phyloP scores from a whole-genome alignment of 805 yeast genomes.

The Cyberlindnera amylophila region DNA sequence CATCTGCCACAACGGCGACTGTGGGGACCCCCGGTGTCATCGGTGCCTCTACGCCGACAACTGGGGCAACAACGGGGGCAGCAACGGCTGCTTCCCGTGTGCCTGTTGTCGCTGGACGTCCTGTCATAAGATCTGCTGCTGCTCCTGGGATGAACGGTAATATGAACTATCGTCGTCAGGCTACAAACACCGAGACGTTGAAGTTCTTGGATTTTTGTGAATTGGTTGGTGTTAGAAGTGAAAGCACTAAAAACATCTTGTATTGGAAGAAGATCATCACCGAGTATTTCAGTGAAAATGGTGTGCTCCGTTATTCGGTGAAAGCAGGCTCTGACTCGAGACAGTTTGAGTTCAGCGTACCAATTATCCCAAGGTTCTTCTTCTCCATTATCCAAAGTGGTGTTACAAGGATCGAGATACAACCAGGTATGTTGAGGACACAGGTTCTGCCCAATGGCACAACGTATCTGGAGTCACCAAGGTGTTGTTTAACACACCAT shows the following conservation, averaged over 20 bases:
- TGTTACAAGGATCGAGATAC: constrained; percentile 47
- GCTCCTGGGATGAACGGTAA: constrained; percentile 5
- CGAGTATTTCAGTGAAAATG: constrained; percentile 51
- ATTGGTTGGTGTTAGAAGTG: constrained; percentile 39
- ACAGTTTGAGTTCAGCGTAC: constrained; percentile 60
- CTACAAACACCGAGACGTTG: constrained; percentile 48
- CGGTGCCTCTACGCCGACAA: background rate
- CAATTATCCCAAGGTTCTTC: constrained; percentile 62
- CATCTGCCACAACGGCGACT: constrained; percentile 1
- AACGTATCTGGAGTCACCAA: constrained; percentile 49
- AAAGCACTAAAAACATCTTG: constrained; percentile 39
- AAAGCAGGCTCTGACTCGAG: constrained; percentile 43
- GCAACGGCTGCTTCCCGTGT: background rate
- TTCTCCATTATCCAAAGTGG: constrained; percentile 49
- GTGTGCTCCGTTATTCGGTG: constrained; percentile 44
- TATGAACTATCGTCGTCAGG: constrained; percentile 35
- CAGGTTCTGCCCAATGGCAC: constrained; percentile 51
- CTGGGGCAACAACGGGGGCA: background rate
- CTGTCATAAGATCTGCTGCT: background rate
- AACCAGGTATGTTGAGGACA: constrained; percentile 46
- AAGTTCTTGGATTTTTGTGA: constrained; percentile 49
- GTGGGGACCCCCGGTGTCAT: background rate
- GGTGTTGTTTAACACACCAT: constrained; percentile 45
- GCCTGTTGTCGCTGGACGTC: constrained; percentile 1
- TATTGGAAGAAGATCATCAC: constrained; percentile 48